Evolutionary conservation across 140 eudicot genomes (phyloP).

Genomic region (Ambrosia hybrid): DNA sequence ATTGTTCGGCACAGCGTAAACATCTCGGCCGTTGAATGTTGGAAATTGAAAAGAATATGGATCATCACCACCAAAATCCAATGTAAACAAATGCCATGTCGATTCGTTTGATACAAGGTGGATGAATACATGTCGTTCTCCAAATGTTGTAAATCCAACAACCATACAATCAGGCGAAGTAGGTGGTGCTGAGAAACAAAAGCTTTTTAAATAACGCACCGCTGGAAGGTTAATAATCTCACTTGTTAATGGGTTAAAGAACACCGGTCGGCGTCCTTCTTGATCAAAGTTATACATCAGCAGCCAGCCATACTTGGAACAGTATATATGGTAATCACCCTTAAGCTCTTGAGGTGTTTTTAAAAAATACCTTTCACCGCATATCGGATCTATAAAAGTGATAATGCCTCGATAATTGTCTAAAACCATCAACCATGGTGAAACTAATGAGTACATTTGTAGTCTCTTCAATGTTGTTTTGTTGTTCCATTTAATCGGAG

Average conservation of each 20-base stretch:
- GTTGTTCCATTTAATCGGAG: too few relatives aligned
- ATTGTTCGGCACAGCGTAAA: not conserved
- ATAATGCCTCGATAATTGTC: not conserved
- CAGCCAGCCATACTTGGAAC: not conserved
- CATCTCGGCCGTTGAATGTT: not conserved
- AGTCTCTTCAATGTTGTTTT: too few relatives aligned
- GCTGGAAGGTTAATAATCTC: too few relatives aligned
- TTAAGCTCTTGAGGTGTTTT: not conserved
- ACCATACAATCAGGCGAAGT: too few relatives aligned
- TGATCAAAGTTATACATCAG: not conserved
- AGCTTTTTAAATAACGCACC: too few relatives aligned
- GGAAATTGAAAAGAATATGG: not conserved
- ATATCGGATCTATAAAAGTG: not conserved
- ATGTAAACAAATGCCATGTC: not conserved
- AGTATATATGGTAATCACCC: not conserved
- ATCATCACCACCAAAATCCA: not conserved
- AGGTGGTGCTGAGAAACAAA: too few relatives aligned
- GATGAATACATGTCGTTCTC: too few relatives aligned
- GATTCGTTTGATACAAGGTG: too few relatives aligned
- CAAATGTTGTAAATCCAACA: too few relatives aligned
- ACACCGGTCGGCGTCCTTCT: too few relatives aligned
- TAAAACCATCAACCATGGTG: not conserved
- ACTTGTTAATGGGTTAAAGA: too few relatives aligned
- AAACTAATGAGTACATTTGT: not conserved
- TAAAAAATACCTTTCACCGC: not conserved